Evolutionary conservation across 179 eudicot species (phyloP).

Genomic region (Beta corolliflora): DNA sequence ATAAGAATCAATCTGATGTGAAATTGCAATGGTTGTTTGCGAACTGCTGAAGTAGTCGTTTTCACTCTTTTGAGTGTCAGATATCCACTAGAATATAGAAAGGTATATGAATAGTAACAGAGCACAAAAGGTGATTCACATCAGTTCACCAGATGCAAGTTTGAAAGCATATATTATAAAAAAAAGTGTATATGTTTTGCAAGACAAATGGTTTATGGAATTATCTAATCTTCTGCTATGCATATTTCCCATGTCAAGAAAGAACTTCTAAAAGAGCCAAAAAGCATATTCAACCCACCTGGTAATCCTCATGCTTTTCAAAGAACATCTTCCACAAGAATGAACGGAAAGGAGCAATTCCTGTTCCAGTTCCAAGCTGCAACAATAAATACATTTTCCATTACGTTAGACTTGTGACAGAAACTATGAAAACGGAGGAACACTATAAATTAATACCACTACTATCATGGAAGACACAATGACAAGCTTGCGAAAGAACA

Average conservation of each 20-base stretch:
- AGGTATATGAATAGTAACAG: not conserved
- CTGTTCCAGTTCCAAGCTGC: constrained; percentile 99
- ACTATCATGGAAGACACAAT: not conserved
- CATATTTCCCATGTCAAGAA: not conserved
- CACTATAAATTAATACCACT: not conserved
- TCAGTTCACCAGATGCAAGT: not conserved
- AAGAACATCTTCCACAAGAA: constrained; percentile 99
- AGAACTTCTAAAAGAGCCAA: not conserved
- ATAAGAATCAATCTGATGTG: not conserved
- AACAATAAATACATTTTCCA: constrained; percentile 10
- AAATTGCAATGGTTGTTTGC: not conserved
- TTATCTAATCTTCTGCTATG: not conserved
- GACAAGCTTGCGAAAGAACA: not conserved
- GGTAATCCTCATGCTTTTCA: constrained; percentile 92
- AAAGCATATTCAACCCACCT: constrained; percentile 45
- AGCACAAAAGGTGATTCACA: not conserved
- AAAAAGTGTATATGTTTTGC: too few relatives aligned
- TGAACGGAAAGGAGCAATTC: constrained; percentile 96
- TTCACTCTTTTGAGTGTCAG: not conserved
- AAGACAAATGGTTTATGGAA: not conserved
- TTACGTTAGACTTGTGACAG: not conserved
- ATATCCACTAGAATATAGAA: not conserved
- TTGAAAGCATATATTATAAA: not conserved
- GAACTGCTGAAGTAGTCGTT: not conserved
- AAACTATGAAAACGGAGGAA: not conserved